Conservation (phyloP, 805 yeast genomes). For the Kodamaea restingae region DNA sequence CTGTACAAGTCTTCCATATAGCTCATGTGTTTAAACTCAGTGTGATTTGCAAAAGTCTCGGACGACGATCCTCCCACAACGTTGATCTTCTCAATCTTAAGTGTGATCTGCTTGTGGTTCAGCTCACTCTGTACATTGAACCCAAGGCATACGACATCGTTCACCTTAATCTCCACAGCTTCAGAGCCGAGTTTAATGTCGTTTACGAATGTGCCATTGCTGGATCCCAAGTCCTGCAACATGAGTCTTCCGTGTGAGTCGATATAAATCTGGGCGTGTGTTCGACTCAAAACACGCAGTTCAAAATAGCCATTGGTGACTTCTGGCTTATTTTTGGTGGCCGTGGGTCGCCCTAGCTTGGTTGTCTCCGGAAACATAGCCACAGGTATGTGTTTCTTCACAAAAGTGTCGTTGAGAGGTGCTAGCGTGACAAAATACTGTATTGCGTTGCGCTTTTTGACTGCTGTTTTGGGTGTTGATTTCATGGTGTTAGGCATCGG, state of each 20-base stretch:
- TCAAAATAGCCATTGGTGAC: conserved; percentile 90
- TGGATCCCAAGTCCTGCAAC: conserved; percentile 81
- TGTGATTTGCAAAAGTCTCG: conserved; percentile 5
- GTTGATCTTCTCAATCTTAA: conserved; percentile 70
- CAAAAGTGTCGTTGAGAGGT: conserved; percentile 80
- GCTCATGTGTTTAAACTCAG: conserved; percentile 33
- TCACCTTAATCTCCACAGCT: conserved; percentile 61
- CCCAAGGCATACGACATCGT: conserved; percentile 89
- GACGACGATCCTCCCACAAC: conserved; percentile 39
- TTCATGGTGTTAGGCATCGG: conserved; percentile 18
- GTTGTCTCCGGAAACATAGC: conserved; percentile 81
- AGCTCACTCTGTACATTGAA: conserved; percentile 72
- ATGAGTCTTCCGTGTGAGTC: conserved; percentile 65
- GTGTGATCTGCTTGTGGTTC: conserved; percentile 82
- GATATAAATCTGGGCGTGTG: conserved; percentile 87
- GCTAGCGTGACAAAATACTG: conserved; percentile 64
- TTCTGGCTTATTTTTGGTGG: conserved; percentile 53
- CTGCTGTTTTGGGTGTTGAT: conserved; percentile 11
- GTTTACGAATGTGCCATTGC: conserved; percentile 93
- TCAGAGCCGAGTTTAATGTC: conserved; percentile 63
- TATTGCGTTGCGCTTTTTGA: conserved; percentile 22
- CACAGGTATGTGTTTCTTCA: conserved; percentile 69
- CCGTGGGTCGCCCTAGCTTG: conserved; percentile 87
- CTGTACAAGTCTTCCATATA: conserved; percentile 31
- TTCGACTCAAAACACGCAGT: conserved; percentile 86